phyloP scores from a whole-genome alignment of 1,284 basidiomycete species.

The Irpex sp. region DNA sequence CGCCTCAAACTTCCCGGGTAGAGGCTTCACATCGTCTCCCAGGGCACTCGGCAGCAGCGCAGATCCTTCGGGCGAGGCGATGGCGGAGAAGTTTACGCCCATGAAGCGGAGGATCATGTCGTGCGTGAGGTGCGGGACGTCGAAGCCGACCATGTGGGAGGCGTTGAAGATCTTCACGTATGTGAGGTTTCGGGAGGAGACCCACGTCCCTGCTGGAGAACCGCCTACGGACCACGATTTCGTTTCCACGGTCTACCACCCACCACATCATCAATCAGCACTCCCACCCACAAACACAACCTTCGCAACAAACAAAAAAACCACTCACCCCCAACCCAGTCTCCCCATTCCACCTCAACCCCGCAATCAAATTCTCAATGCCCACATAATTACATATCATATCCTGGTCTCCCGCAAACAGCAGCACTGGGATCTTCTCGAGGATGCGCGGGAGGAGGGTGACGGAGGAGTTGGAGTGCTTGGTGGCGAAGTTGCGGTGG shows the following conservation, averaged over 20 bases:
- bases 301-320: background rate
- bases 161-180: conserved; percentile 84
- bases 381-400: conserved; percentile 95
- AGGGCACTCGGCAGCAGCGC: conserved; percentile 71
- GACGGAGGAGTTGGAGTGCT: conserved; percentile 65
- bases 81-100: conserved; percentile 78
- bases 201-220: conserved; percentile 86
- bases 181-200: conserved; percentile 83
- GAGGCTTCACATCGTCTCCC: conserved; percentile 60
- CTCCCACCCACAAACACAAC: background rate
- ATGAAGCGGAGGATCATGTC: conserved; percentile 99
- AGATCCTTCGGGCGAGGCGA: conserved; percentile 59
- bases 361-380: conserved; percentile 79
- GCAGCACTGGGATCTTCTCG: conserved; percentile 75
- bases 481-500: conserved; percentile 55
- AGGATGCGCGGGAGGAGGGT: conserved; percentile 77
- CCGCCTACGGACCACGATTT: conserved; percentile 80
- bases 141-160: conserved; percentile 93
- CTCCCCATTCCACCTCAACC: conserved; percentile 80
- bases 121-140: conserved; percentile 83
- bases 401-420: conserved; percentile 96
- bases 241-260: conserved; percentile 59
- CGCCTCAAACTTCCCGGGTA: conserved; percentile 42
- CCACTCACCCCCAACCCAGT: conserved; percentile 78
- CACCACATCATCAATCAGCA: background rate